A percentile compares a stretch with the other conserved stretches of the same genome.
phyloP scores from a whole-genome alignment of 768 basidiomycete genomes.

The Leccinum longicurvipes region DNA sequence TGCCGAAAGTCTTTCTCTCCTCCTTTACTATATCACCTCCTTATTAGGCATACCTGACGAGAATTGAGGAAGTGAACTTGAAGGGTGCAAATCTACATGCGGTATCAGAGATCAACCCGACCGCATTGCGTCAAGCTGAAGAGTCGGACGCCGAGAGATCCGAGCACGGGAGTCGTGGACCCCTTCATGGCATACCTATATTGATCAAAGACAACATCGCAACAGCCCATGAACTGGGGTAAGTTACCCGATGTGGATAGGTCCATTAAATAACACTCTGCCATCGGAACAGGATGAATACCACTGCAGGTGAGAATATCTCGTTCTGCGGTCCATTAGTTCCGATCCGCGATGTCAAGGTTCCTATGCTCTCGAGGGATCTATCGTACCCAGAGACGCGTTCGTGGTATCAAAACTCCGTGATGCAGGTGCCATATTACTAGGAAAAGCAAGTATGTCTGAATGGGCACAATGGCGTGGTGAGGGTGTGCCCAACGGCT shows the following conservation, averaged over 20 bases:
- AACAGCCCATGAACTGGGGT: conserved; percentile 29
- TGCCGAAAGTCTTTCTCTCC: too few relatives aligned
- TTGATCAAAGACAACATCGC: conserved; percentile 50
- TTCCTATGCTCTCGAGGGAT: conserved; percentile 38
- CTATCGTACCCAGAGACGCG: conserved; percentile 36
- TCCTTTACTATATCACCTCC: background rate
- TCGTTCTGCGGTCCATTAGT: background rate
- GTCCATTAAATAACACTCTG: background rate
- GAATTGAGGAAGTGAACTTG: conserved; percentile 68
- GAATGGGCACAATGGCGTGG: conserved; percentile 45
- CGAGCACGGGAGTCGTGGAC: conserved; percentile 45
- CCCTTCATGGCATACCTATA: conserved; percentile 57
- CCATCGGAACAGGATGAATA: conserved; percentile 41
- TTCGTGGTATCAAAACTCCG: conserved; percentile 30
- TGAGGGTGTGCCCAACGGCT: conserved; percentile 35
- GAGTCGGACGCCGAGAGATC: conserved; percentile 48
- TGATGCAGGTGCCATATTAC: conserved; percentile 35
- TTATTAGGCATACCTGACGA: conserved; percentile 60
- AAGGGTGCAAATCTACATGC: conserved; percentile 56
- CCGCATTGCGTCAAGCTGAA: conserved; percentile 51
- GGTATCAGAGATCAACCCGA: conserved; percentile 54
- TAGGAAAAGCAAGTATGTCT: conserved; percentile 42
- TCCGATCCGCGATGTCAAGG: conserved; percentile 20
- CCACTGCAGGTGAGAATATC: conserved; percentile 44
- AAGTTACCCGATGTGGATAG: background rate